Conservation (phyloP, 2,329 filamentous ascomycete genomes). For the Penicillium sp. region DNA sequence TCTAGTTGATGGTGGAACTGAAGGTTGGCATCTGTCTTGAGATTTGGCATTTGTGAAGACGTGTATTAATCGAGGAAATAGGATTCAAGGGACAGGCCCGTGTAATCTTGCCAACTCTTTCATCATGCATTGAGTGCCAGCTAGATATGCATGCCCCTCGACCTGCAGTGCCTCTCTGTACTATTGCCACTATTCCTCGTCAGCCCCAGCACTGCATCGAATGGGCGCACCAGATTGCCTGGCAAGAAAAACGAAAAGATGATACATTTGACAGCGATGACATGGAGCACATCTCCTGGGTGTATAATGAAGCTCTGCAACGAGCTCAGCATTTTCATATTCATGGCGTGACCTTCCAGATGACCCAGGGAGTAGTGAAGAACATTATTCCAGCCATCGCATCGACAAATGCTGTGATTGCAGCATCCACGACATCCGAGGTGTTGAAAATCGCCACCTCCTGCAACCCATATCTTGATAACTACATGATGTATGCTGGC, state of each 20-base stretch:
- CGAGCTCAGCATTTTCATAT: conserved; percentile 90
- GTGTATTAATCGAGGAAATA: conserved; percentile 28
- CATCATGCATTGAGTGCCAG: conserved; percentile 96
- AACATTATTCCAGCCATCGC: conserved; percentile 99
- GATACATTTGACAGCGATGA: conserved; percentile 91
- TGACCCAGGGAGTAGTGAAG: conserved; percentile 97
- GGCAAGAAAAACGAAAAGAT: conserved; percentile 83
- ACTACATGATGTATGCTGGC: conserved; percentile 99
- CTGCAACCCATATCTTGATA: conserved; percentile 78
- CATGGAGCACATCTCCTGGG: conserved; percentile 95
- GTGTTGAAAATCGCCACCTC: conserved; percentile 89
- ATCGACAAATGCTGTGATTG: conserved; percentile 95
- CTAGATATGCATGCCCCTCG: conserved; percentile 98
- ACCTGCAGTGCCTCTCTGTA: conserved; percentile 94
- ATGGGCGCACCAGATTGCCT: conserved; percentile 98
- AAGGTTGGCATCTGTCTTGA: conserved; percentile 55
- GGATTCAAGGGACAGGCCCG: conserved; percentile 96
- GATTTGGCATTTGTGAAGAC: background rate
- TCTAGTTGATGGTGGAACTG: conserved; percentile 92
- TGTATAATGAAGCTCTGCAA: conserved; percentile 79
- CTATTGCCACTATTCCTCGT: conserved; percentile 90
- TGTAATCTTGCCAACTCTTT: conserved; percentile 87
- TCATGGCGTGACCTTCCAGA: conserved; percentile 85
- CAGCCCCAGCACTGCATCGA: conserved; percentile 98
- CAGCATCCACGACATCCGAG: conserved; percentile 94